These are phyloP conservation scores for Didymella pomorum DNA, from an alignment of 2,329 filamentous ascomycete genomes.

Conservation along the genomic window DNA sequence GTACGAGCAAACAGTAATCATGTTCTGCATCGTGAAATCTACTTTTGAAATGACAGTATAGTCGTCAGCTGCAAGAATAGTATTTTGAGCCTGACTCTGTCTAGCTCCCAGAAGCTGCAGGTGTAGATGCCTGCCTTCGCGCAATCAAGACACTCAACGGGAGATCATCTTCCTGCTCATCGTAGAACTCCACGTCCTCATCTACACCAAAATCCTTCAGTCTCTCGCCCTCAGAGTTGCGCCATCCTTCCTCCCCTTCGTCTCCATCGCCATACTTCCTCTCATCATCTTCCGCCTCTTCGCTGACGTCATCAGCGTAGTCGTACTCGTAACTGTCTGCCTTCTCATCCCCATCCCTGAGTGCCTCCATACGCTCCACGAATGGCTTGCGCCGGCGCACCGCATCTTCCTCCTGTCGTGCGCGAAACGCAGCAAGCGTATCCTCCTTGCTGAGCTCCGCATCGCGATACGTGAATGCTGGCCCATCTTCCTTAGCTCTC, in stretches of 20 bases:
- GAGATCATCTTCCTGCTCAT: slow-evolving; percentile 71
- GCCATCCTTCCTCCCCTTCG: slow-evolving; percentile 69
- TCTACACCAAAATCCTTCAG: slow-evolving; percentile 82
- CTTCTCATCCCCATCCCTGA: slow-evolving; percentile 5
- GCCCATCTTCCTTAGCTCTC: slow-evolving; percentile 21
- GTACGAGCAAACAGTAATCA: no score
- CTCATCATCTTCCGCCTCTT: slow-evolving; percentile 29
- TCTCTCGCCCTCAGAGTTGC: slow-evolving; percentile 76
- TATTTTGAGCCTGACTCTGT: slow-evolving; percentile 1
- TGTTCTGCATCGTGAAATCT: no score
- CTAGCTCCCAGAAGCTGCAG: slow-evolving; percentile 7
- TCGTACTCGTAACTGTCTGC: slow-evolving; percentile 28
- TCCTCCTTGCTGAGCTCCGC: slow-evolving; percentile 50
- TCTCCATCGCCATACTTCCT: slow-evolving; percentile 27
- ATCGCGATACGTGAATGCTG: slow-evolving; percentile 52
- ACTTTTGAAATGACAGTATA: no score
- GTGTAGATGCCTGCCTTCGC: slow-evolving; percentile 27
- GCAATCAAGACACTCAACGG: slow-evolving; percentile 72
- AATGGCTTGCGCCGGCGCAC: slow-evolving; percentile 53
- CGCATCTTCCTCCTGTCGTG: slow-evolving; percentile 62
- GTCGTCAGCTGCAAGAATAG: not conserved
- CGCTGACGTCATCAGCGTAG: slow-evolving; percentile 34
- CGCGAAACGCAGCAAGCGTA: slow-evolving; percentile 62
- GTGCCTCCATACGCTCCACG: slow-evolving; percentile 51
- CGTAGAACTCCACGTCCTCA: slow-evolving; percentile 74